Conservation (phyloP, 2,329 filamentous ascomycete genomes). For the Ilyonectria destructans region DNA sequence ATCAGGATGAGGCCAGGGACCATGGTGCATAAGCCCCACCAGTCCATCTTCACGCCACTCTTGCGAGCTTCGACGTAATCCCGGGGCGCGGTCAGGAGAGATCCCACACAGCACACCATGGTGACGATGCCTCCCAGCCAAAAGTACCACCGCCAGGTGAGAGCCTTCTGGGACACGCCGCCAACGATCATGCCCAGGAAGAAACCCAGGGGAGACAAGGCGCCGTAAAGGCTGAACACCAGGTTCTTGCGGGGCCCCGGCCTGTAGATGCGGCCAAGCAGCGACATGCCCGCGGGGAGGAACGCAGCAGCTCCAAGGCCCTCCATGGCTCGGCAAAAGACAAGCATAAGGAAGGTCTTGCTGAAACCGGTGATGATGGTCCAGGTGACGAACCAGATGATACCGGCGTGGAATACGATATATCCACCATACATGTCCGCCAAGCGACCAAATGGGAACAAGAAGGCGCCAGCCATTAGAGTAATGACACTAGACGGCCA, state of each 20-base stretch:
- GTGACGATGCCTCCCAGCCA: constrained; percentile 69
- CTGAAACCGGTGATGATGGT: constrained; percentile 78
- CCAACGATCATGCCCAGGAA: constrained; percentile 77
- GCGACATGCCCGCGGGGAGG: constrained; percentile 77
- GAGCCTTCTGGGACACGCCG: constrained; percentile 72
- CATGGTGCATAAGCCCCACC: constrained; percentile 69
- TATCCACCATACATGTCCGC: constrained; percentile 74
- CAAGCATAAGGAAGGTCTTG: constrained; percentile 75
- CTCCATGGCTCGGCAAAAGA: constrained; percentile 78
- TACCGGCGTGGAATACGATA: constrained; percentile 69
- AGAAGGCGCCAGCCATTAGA: constrained; percentile 66
- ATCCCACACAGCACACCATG: constrained; percentile 67
- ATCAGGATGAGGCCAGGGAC: constrained; percentile 75
- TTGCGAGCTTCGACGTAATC: constrained; percentile 54
- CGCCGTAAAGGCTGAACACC: constrained; percentile 72
- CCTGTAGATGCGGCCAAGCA: constrained; percentile 76
- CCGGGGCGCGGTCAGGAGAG: constrained; percentile 55
- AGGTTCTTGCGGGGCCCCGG: constrained; percentile 80
- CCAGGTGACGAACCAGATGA: constrained; percentile 76
- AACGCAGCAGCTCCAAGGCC: constrained; percentile 79
- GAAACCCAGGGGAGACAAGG: constrained; percentile 70
- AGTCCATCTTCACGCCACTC: constrained; percentile 70
- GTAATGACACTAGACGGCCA: constrained; percentile 77
- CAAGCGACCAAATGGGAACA: constrained; percentile 74
- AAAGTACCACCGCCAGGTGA: constrained; percentile 79